Evolutionary conservation across 2,329 filamentous ascomycete genomes (phyloP).

Genomic region (Sporothrix protearum): DNA sequence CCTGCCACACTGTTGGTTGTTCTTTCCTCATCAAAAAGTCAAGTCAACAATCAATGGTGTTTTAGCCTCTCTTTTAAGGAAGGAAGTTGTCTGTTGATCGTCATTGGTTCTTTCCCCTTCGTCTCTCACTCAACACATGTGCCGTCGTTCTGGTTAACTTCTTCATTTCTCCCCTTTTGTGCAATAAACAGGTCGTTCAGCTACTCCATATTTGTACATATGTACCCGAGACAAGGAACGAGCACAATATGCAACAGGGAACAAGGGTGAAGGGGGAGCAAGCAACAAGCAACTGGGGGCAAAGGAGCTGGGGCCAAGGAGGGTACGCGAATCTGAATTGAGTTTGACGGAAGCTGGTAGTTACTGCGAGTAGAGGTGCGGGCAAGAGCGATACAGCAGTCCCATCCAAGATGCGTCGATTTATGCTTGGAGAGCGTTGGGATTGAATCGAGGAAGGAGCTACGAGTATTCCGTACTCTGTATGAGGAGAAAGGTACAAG

Average conservation of each 20-base stretch:
- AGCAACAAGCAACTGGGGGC: neutral
- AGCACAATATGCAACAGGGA: neutral
- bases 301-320: neutral
- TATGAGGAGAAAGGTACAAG: neutral
- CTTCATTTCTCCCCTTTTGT: neutral
- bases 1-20: neutral
- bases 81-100: neutral
- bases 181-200: neutral
- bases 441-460: neutral
- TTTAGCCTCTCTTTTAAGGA: neutral
- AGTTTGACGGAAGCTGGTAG: neutral
- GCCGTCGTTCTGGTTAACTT: neutral
- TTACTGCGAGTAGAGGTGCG: neutral
- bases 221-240: conserved; percentile 4
- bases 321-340: conserved; percentile 4
- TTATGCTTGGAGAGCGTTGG: neutral
- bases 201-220: neutral
- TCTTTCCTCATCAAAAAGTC: neutral
- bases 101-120: neutral
- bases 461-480: too few species aligned
- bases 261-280: neutral
- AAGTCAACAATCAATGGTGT: neutral
- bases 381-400: neutral
- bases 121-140: too few species aligned
- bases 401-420: conserved; percentile 4